Percentiles rank a stretch among this genome's conserved stretches.
phyloP scores from a whole-genome alignment of 768 basidiomycete species.

The Boletus rubescentipes region DNA sequence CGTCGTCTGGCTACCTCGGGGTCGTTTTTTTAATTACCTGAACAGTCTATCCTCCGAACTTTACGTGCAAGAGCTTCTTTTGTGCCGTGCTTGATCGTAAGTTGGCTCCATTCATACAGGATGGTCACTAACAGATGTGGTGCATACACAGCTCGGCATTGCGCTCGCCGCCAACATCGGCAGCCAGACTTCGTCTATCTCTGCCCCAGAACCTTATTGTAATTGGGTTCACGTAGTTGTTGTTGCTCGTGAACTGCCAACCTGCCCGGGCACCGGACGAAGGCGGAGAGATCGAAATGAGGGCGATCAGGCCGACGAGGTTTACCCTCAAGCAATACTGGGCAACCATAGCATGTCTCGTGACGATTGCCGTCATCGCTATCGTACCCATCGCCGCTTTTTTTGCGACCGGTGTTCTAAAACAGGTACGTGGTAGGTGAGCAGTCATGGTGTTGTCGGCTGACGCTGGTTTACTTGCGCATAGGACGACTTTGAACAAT shows the following conservation, averaged over 20 bases:
- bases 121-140: neutral
- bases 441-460: neutral
- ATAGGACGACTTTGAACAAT: slow-evolving; percentile 93
- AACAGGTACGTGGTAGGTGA: no score
- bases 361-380: no score
- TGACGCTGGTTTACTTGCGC: neutral
- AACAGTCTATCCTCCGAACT: slow-evolving; percentile 88
- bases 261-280: slow-evolving; percentile 72
- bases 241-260: slow-evolving; percentile 80
- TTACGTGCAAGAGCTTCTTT: slow-evolving; percentile 85
- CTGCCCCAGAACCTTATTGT: slow-evolving; percentile 96
- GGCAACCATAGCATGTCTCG: slow-evolving; percentile 78
- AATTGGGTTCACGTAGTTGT: slow-evolving; percentile 87
- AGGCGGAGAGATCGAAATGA: slow-evolving; percentile 79
- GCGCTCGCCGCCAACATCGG: slow-evolving; percentile 97
- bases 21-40: slow-evolving; percentile 2
- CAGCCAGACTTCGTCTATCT: slow-evolving; percentile 95
- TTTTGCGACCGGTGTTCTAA: no score
- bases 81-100: slow-evolving; percentile 87
- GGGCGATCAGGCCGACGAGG: slow-evolving; percentile 75
- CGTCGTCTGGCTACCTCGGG: slow-evolving; percentile 22
- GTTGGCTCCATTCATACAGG: slow-evolving; percentile 27
- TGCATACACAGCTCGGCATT: slow-evolving; percentile 71
- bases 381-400: no score
- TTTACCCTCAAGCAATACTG: slow-evolving; percentile 89